Base-by-base conservation (phyloP, 352 stramenopile genomes). In the Phytophthora ramorum region DNA sequence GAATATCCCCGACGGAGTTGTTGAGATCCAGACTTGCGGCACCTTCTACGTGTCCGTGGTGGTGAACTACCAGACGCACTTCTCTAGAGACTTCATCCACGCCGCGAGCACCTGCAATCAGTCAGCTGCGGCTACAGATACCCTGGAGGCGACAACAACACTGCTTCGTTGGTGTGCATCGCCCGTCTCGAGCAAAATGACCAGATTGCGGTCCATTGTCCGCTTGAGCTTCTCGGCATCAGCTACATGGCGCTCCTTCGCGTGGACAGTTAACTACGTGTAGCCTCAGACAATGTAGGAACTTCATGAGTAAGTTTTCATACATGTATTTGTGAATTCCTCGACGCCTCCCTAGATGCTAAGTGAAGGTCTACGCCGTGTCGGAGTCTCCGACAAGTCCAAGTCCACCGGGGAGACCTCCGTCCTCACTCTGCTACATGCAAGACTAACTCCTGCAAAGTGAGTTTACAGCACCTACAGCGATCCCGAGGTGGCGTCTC, bases 401-500 rank as follows among this genome's bases (percentile, higher is more conserved):
- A 44, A 44, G 16, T 44, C 14, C 37, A 20, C 20, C 37, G 37
- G 16, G 7, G 16, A 41, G 19, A 9, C 12, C 35, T 41, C 35
- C 35, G 4, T 17, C 17, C 37, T 44, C 37, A 44, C 37, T 16
- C 12, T 38, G 34, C 9, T 16, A n/a, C 2, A 17, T 17, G 14
- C 16, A 17, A 17, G 16, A 44, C 5, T 16, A 44, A 43, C 35
- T 43, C 13, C 24, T 28, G 24, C 24, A 5, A 28, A n/a, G 12
- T 40, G 34, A n/a, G 10, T 8, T 19, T 19, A 9, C 37, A 43
- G 9, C 9, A 24, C 19, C 28, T 76, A 76, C 4, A 69, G 35
- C 45, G 68, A 68, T 19, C 68, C 68, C 4, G 63, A 70, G 6
- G 68, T 76, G 57, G 68, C 57, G 47, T 76, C 44, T 19, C 68